A percentile compares a stretch with the other conserved stretches of the same genome.
phyloP scores from a whole-genome alignment of 179 eudicot species.

The Silene noctiflora region DNA sequence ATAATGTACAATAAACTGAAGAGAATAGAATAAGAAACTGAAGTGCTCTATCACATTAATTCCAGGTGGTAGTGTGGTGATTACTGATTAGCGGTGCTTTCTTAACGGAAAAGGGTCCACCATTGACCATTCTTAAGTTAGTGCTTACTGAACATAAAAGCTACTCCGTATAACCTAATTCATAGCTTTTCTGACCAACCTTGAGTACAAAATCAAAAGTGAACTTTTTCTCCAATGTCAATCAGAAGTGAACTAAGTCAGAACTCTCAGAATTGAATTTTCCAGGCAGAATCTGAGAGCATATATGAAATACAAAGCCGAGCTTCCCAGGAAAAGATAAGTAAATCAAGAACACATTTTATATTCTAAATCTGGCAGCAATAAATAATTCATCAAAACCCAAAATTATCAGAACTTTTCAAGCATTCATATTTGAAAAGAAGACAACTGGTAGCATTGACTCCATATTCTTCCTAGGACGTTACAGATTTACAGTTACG shows the following conservation, averaged over 20 bases:
- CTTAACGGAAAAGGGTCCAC: neutral
- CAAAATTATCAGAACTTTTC: neutral
- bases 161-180: neutral
- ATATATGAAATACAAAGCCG: neutral
- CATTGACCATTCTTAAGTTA: neutral
- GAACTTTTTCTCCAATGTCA: neutral
- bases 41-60: neutral
- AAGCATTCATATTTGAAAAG: neutral
- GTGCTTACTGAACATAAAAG: neutral
- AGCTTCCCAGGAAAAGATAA: neutral
- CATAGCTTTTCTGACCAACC: neutral
- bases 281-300: neutral
- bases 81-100: neutral
- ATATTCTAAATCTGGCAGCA: neutral
- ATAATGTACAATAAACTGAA: constrained; percentile 5
- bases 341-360: neutral
- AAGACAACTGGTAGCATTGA: neutral
- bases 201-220: neutral
- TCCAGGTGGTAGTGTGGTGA: neutral
- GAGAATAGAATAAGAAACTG: neutral
- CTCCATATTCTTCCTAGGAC: neutral
- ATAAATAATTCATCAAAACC: neutral
- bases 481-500: neutral
- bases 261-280: neutral
- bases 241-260: neutral